Evolutionary conservation across 257 asterid genomes (phyloP).

Genomic region (Phtheirospermum japonicum): DNA sequence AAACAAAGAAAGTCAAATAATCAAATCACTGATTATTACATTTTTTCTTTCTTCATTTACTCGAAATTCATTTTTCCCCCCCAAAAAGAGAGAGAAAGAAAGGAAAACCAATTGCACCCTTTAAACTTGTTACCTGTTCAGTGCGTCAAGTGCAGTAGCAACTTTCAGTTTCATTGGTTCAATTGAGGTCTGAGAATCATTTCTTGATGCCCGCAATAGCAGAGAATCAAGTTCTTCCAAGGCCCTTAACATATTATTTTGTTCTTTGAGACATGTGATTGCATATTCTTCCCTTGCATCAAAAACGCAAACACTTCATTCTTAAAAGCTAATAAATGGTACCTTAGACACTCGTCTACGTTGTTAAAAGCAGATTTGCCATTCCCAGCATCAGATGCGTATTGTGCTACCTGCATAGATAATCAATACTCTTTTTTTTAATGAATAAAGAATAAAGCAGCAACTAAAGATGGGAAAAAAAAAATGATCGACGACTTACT

Average conservation of each 20-base stretch:
- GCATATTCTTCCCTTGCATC: background rate
- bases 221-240: slow-evolving; percentile 95
- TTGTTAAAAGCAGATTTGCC: slow-evolving; percentile 62
- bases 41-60: too few relatives aligned
- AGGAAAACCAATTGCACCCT: too few relatives aligned
- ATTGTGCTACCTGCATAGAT: slow-evolving; percentile 74
- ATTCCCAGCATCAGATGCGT: slow-evolving; percentile 84
- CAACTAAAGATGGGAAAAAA: slow-evolving; percentile 1
- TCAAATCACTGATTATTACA: too few relatives aligned
- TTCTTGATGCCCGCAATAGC: slow-evolving; percentile 80
- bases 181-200: slow-evolving; percentile 50
- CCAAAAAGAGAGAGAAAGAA: too few relatives aligned
- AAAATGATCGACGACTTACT: slow-evolving; percentile 48
- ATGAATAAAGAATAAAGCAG: background rate
- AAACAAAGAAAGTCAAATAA: too few relatives aligned
- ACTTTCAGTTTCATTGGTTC: slow-evolving; percentile 64
- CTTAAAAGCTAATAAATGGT: slow-evolving; percentile 23
- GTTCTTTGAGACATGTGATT: background rate
- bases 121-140: slow-evolving; percentile 52
- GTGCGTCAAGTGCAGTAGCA: slow-evolving; percentile 51
- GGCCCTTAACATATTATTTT: slow-evolving; percentile 41
- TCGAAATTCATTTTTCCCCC: background rate
- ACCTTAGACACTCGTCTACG: slow-evolving; percentile 94
- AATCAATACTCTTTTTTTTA: slow-evolving; percentile 4
- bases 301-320: background rate